Base-by-base conservation (phyloP, 495 filamentous ascomycete species). In the Delitschia confertaspora region DNA sequence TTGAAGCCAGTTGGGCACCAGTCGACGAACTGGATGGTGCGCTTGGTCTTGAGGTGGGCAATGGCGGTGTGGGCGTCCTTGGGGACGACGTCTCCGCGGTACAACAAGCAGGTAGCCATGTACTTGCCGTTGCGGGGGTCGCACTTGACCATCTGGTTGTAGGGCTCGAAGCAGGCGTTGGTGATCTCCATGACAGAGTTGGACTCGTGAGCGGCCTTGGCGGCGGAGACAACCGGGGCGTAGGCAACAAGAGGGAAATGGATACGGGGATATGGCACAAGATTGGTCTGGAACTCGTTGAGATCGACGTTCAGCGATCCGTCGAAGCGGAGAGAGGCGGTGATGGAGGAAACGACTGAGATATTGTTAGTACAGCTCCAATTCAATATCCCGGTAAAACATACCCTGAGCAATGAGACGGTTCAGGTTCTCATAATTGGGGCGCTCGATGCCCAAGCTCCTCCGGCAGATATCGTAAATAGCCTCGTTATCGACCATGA, bases 1-100 rank as follows among this genome's bases (percentile, higher is more conserved):
- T 98, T 98, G 82, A 96, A 96, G 56, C 91, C 91, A 60, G 91
- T 98, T 53, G 91, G 91, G 78, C 91, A 98, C 91, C 91, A 98
- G 71, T 98, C 91, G 57, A 98, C 91, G 60, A 96, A 93, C 74
- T 96, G 88, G 61, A 98, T 95, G 61, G 88, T 94, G 49, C 87
- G 79, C 79, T 94, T 95, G 57, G 93, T 93, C 83, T 96, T 98
- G 65, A 98, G 83, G 33, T 81, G 83, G 34, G 88, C 87, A 31
- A 98, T 87, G 34, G 91, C 93, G 44, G 66, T 73, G 69, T 93
- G 83, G 56, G 85, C 84, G 57, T 98, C 93, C 66, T 91, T 93
- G 64, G 91, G 86, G 29, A 96, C 85, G 53, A 96, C 91, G 62
- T 96, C 91, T 64, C 91, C 91, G 64, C 91, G 91, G 78, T 98